Evolutionary conservation across 2,329 filamentous ascomycete species (phyloP), one percentile per base, ranked within the genome.

Genomic region (Exophiala viscosa): DNA sequence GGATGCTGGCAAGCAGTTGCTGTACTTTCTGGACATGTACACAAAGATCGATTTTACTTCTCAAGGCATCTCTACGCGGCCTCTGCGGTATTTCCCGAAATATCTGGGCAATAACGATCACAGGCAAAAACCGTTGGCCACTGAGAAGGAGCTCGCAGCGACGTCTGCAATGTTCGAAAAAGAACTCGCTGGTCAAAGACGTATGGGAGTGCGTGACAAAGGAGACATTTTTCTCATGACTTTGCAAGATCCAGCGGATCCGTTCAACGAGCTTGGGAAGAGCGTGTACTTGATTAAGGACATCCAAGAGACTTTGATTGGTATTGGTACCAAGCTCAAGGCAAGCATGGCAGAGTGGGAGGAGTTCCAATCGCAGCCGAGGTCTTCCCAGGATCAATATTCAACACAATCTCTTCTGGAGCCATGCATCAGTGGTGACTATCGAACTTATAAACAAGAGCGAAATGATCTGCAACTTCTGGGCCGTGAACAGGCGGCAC

Each of bases 201-300:
- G 47, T 34, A 45, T 55, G 36, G 39, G 41, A 33, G 31, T 45
- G 32, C 41, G 43, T n/a, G 23, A 45, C 31, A 53, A 51, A 14
- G 33, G 42, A 38, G 14, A 17, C 34, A n/a, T 28, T 8, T 45
- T 71, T 49, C 67, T 79, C 45, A 69, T 84, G 45, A 78, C 71
- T 53, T 68, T 85, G 11, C 80, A 83, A 65, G 81, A 85, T 60
- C 82, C 82, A 0, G 77, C 79, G 6, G 74, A 83, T 61, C 71
- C 73, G 15, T 71, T 72, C 61, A 83, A 82, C 62, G 78, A 85
- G 61, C 70, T 84, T 1, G 82, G 82, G 32, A 67, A 69, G 39
- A 50, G 49, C 14, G 72, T 68, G 40, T 67, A 72, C 48, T 71
- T 71, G 11, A 77, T 80, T 55, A 73, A 73, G 52, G 75, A 82